Conservation (phyloP, 1,139 yeast genomes). For the Ashbya aceris region DNA sequence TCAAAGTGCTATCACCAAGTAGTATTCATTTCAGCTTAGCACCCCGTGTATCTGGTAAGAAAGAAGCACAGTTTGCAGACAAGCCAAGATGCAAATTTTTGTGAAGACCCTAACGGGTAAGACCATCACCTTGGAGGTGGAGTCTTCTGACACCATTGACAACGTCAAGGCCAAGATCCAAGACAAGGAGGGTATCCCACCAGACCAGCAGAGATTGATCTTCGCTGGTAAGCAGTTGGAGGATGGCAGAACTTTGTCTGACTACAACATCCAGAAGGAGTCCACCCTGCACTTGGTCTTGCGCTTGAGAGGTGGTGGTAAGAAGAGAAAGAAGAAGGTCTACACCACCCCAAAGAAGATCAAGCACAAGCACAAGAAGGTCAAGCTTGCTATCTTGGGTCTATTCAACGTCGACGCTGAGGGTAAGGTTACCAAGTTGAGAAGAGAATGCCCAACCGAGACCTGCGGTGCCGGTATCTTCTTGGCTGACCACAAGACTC, state of each 20-base stretch:
- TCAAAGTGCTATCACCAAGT: no score
- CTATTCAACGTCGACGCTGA: conserved; percentile 99
- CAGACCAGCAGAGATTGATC: conserved; percentile 98
- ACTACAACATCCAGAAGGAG: conserved; percentile 99
- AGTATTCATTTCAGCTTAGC: not conserved
- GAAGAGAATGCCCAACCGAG: conserved; percentile 93
- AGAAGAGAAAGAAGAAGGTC: conserved; percentile 99
- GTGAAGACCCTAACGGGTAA: conserved; percentile 98
- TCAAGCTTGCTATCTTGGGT: conserved; percentile 97
- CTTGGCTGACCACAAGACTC: conserved; percentile 94
- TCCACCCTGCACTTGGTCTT: conserved; percentile 95
- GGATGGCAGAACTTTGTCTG: conserved; percentile 97
- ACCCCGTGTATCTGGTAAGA: conserved; percentile 24
- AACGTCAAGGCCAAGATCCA: conserved; percentile 98
- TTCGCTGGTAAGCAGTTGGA: conserved; percentile 99
- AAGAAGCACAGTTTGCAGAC: conserved; percentile 36
- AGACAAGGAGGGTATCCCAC: conserved; percentile 99
- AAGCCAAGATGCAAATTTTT: conserved; percentile 85
- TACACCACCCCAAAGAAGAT: conserved; percentile 99
- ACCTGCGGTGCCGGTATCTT: conserved; percentile 99
- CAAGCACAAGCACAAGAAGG: conserved; percentile 99
- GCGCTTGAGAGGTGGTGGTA: conserved; percentile 99
- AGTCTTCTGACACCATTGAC: conserved; percentile 98
- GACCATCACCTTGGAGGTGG: conserved; percentile 98
- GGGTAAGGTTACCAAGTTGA: conserved; percentile 97